Base-by-base conservation (phyloP, 129 eudicot genomes). In the Flaveria robusta region DNA sequence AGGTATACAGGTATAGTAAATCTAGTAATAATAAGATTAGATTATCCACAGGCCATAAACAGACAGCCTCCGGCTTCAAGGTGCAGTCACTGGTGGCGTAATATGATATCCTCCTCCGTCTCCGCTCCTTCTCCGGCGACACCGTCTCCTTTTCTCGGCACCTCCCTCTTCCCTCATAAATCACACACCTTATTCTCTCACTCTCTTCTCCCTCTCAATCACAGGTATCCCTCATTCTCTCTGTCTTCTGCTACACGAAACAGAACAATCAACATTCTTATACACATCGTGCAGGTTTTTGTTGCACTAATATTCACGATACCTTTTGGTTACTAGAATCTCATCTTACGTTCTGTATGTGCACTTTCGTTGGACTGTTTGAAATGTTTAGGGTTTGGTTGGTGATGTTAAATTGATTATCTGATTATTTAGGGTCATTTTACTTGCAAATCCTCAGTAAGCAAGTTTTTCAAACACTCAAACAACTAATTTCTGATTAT, bases 81-180 rank as follows among this genome's bases (percentile, higher is more conserved):
- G 59, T 45, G 13, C 7, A 70, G 18, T 70, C 19, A 70, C 66
- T 54, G 77, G 77, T 26, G 74, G 51, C 12, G 43, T 55, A 55
- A 66, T 9, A 80, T 80, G 79, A 79, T 79, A 65, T 66, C 79
- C 65, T 46, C 79, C 50, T 29, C 79, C 75, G 65, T 80, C 58
- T 52, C 79, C 65, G 19, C 55, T 41, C 45, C 75, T 26, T 62
- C 70, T 55, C 51, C 79, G 70, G 54, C 83, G 18, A 18, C 83
- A 29, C 8, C 83, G 37, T 71, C 83, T 31, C 69, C 79, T 1
- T 68, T 80, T 66, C 64, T 74, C 83, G 79, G 83, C 74, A 16
- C 78, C 47, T 51, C 78, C 26, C 7, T 74, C 79, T 80, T 55
- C 46, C 75, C 56, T 52, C 75, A 67, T 54, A 31, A 80, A 66